These are phyloP conservation scores for Protomyces arabidopsidicola DNA, from an alignment of 1,139 yeast genomes.

Conservation along the genomic window DNA sequence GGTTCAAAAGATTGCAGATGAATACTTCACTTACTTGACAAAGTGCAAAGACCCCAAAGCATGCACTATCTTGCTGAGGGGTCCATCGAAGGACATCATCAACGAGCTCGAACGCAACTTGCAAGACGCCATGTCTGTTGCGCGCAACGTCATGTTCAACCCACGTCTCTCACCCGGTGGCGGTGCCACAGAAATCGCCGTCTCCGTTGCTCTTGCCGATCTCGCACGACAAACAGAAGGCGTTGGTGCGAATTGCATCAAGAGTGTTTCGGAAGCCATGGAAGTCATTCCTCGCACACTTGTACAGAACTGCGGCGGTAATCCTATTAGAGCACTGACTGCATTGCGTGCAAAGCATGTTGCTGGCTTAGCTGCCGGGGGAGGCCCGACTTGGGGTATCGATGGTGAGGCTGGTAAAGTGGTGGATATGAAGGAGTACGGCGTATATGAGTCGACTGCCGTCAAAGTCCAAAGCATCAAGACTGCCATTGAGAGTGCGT, in stretches of 20 bases:
- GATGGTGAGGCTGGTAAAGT: conserved; percentile 93
- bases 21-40: conserved; percentile 81
- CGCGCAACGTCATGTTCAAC: conserved; percentile 90
- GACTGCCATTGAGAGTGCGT: conserved; percentile 96
- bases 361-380: conserved; percentile 51
- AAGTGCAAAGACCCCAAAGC: conserved; percentile 85
- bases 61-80: conserved; percentile 86
- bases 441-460: conserved; percentile 99
- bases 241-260: conserved; percentile 96
- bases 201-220: conserved; percentile 80
- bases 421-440: conserved; percentile 91
- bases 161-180: conserved; percentile 98
- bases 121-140: conserved; percentile 98
- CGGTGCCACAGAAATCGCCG: conserved; percentile 99
- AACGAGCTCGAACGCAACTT: conserved; percentile 95
- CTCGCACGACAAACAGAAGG: conserved; percentile 92
- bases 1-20: conserved; percentile 94
- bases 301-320: conserved; percentile 96
- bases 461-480: conserved; percentile 94
- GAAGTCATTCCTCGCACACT: conserved; percentile 97
- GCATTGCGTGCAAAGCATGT: conserved; percentile 96
- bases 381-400: conserved; percentile 69
- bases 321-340: conserved; percentile 82
- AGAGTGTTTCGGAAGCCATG: conserved; percentile 97
- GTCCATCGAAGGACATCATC: conserved; percentile 93